Conservation (phyloP, 2,329 filamentous ascomycete genomes). For the Sclerotinia sclerotiorum region DNA sequence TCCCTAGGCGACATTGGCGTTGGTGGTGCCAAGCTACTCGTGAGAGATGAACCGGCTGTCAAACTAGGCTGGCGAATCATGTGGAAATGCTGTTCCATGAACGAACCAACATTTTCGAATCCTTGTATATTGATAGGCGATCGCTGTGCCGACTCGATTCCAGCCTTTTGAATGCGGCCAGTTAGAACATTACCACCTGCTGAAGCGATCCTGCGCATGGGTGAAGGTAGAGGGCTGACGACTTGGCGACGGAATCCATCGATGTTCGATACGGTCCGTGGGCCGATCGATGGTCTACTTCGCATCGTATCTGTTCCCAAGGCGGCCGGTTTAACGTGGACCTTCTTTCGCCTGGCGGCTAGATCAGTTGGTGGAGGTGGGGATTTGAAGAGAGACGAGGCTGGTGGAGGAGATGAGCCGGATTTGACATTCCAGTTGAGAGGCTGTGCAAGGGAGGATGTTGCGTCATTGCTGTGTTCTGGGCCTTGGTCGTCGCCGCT, state of each 20-base stretch:
- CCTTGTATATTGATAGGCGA: constrained; percentile 38
- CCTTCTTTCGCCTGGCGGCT: constrained; percentile 39
- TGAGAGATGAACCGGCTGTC: constrained; percentile 34
- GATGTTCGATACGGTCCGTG: constrained; percentile 38
- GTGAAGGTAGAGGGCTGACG: constrained; percentile 37
- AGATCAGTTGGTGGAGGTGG: constrained; percentile 39
- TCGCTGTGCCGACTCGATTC: constrained; percentile 38
- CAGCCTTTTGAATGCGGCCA: constrained; percentile 38
- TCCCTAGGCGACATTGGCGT: constrained; percentile 40
- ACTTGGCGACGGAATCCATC: constrained; percentile 36
- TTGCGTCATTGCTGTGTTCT: constrained; percentile 28
- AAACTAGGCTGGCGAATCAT: constrained; percentile 32
- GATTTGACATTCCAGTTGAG: constrained; percentile 31
- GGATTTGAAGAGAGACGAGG: constrained; percentile 35
- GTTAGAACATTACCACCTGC: constrained; percentile 37
- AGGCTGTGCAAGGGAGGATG: background rate
- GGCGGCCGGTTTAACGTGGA: constrained; percentile 38
- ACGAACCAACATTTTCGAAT: constrained; percentile 34
- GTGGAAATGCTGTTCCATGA: constrained; percentile 38
- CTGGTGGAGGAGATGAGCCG: constrained; percentile 33
- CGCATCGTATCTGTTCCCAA: constrained; percentile 34
- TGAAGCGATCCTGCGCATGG: constrained; percentile 40
- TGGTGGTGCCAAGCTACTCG: constrained; percentile 39
- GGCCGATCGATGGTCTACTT: constrained; percentile 35
- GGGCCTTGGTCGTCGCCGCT: constrained; percentile 30